These are phyloP conservation scores for Coemansia sp. DNA, from an alignment of 192 early-diverging fungal species.

Conservation along the genomic window DNA sequence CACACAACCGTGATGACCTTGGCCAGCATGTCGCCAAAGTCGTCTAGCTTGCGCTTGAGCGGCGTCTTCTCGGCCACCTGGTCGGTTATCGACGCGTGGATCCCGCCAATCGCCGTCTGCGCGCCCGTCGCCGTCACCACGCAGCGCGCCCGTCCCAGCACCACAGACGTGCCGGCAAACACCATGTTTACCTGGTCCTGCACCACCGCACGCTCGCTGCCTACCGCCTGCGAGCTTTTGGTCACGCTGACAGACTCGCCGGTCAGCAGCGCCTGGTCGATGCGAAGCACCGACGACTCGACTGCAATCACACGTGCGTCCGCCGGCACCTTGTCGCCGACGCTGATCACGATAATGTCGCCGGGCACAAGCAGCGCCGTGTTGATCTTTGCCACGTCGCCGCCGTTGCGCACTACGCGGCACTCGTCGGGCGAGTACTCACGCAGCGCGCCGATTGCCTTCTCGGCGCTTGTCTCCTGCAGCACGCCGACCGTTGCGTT, in stretches of 20 bases:
- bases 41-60: slow-evolving; percentile 91
- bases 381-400: slow-evolving; percentile 58
- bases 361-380: slow-evolving; percentile 91
- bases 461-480: slow-evolving; percentile 95
- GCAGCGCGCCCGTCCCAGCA: slow-evolving; percentile 83
- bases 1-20: slow-evolving; percentile 64
- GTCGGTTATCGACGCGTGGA: slow-evolving; percentile 81
- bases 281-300: slow-evolving; percentile 78
- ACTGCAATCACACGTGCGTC: slow-evolving; percentile 86
- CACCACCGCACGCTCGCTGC: slow-evolving; percentile 63
- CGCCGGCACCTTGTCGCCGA: slow-evolving; percentile 96
- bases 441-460: slow-evolving; percentile 95
- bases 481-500: slow-evolving; percentile 97
- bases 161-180: slow-evolving; percentile 95
- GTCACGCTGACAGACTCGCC: slow-evolving; percentile 92
- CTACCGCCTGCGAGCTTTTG: slow-evolving; percentile 68
- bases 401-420: slow-evolving; percentile 80
- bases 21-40: slow-evolving; percentile 88
- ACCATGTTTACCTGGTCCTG: slow-evolving; percentile 98
- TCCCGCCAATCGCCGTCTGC: slow-evolving; percentile 89
- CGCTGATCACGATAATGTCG: slow-evolving; percentile 87
- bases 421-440: slow-evolving; percentile 97
- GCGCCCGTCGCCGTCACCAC: slow-evolving; percentile 89
- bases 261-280: slow-evolving; percentile 94
- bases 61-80: slow-evolving; percentile 93